Base-by-base conservation (phyloP, 208 protist species). In the Strigomonas culicis region DNA sequence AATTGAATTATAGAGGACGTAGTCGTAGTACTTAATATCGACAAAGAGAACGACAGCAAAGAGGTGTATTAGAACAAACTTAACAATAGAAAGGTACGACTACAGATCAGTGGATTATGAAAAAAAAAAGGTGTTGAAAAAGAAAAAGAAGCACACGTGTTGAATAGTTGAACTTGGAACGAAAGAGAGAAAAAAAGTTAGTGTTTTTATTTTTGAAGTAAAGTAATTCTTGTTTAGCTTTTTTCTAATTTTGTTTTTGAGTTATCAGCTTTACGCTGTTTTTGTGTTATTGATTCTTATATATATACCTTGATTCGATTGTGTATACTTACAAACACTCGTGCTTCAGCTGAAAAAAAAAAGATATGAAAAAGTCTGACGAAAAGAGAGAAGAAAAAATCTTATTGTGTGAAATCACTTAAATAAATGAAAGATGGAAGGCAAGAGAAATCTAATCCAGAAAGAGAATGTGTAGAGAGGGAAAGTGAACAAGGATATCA, bases 161-260 rank as follows among this genome's bases (percentile, higher is more conserved):
- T 25, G 28, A 56, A 31, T 36, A 56, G 34, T 41, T 10, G 10
- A 57, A 39, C 25, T 72, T 43, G 15, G 58, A 60, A 60, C 44
- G 62, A 72, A 21, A 66, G 34, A 66, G 47, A 66, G 34, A 72
- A 71, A 57, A 65, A 43, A 19, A 22, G 19, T 53, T 24, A n/a
- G 28, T 34, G 30, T 59, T 27, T 59, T 27, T 21, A 34, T 59
- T 27, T 59, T 43, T 39, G 21, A 62, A 62, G 21, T n/a, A n/a
- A n/a, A n/a, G n/a, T n/a, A n/a, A n/a, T n/a, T n/a, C n/a, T n/a
- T n/a, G n/a, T n/a, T n/a, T n/a, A n/a, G n/a, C n/a, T n/a, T n/a
- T n/a, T n/a, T n/a, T n/a, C 41, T 52, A 34, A 47, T 47, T 19
- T 47, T 13, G 15, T 47, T 47, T 47, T 47, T 13, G 41, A 47